These are phyloP conservation scores for Cytospora piceae DNA, from an alignment of 2,329 filamentous ascomycete genomes.

Conservation along the genomic window DNA sequence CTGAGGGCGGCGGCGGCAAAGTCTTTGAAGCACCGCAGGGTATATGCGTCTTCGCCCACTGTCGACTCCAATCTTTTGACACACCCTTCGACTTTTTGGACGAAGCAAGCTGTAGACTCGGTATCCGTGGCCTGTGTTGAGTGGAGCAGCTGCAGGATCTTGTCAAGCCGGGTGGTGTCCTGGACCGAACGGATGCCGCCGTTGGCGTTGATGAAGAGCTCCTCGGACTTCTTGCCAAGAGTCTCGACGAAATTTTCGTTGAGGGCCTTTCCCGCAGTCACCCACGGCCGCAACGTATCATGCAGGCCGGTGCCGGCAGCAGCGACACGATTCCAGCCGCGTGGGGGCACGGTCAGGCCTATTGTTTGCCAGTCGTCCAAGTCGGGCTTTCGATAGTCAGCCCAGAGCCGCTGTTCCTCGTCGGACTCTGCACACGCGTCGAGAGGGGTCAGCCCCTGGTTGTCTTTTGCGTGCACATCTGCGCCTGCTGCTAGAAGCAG, in stretches of 20 bases:
- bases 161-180: not conserved
- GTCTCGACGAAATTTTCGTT: too few relatives aligned
- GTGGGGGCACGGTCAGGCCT: not conserved
- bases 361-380: not conserved
- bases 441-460: not conserved
- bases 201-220: not conserved
- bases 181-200: not conserved
- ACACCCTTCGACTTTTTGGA: not conserved
- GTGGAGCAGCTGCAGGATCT: not conserved
- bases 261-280: not conserved
- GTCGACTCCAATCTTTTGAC: too few relatives aligned
- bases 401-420: not conserved
- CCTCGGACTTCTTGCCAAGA: not conserved
- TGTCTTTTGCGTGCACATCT: not conserved
- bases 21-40: not conserved
- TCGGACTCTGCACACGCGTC: not conserved
- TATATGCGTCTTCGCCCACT: not conserved
- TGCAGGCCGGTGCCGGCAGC: not conserved
- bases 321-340: not conserved
- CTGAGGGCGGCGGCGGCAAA: too few relatives aligned
- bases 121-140: not conserved
- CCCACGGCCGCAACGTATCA: not conserved
- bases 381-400: not conserved
- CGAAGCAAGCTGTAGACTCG: too few relatives aligned
- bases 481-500: not conserved